Evolutionary conservation across 2,329 filamentous ascomycete species (phyloP).

Genomic region (Botrytis cinerea): DNA sequence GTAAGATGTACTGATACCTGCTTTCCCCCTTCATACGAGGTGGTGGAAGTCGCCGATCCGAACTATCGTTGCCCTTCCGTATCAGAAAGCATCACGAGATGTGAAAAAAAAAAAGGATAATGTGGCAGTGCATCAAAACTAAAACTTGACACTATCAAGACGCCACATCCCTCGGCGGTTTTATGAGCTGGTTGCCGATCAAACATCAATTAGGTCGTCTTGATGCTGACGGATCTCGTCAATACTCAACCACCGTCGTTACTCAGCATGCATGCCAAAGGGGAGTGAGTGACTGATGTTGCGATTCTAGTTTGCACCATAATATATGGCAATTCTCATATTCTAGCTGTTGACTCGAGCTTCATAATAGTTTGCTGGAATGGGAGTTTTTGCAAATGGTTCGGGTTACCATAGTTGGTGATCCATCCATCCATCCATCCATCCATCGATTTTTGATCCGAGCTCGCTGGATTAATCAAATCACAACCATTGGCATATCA

Average conservation of each 20-base stretch:
- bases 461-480: neutral
- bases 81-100: constrained; percentile 31
- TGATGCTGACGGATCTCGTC: neutral
- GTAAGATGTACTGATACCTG: constrained; percentile 17
- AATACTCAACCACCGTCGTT: neutral
- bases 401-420: constrained; percentile 12
- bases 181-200: neutral
- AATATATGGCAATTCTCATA: neutral
- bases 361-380: neutral
- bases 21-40: neutral
- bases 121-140: constrained; percentile 22
- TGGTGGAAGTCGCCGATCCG: constrained; percentile 19
- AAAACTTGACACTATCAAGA: neutral
- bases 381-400: neutral
- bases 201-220: neutral
- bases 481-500: neutral
- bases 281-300: neutral
- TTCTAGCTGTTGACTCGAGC: neutral
- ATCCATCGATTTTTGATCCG: neutral
- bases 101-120: constrained; percentile 22
- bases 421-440: neutral
- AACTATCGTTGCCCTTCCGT: neutral
- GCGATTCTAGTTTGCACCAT: neutral
- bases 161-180: neutral
- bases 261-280: neutral